Evolutionary conservation across 2,329 filamentous ascomycete species (phyloP).

Genomic region (Fusarium musae): DNA sequence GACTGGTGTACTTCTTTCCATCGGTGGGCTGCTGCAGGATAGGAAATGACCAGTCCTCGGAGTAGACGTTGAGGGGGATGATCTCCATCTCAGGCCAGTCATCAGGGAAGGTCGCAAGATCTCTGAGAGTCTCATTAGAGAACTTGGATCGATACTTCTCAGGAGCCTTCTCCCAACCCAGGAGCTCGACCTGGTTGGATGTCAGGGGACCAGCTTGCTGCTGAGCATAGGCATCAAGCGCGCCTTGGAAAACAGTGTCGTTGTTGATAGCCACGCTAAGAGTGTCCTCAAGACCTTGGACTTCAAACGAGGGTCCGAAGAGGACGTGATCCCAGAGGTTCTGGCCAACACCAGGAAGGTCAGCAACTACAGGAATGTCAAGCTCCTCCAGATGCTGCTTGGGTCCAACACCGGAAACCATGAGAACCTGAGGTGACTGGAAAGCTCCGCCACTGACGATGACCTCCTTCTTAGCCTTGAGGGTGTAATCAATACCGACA

Average conservation of each 20-base stretch:
- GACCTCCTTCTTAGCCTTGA: slow-evolving; percentile 35
- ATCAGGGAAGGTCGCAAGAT: slow-evolving; percentile 41
- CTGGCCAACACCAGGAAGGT: slow-evolving; percentile 34
- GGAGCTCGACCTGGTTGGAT: slow-evolving; percentile 39
- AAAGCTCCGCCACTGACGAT: slow-evolving; percentile 33
- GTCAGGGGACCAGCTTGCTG: slow-evolving; percentile 36
- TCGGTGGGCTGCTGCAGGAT: slow-evolving; percentile 31
- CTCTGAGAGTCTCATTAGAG: slow-evolving; percentile 23
- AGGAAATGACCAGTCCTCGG: slow-evolving; percentile 32
- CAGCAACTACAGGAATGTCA: slow-evolving; percentile 23
- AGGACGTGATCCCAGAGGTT: slow-evolving; percentile 38
- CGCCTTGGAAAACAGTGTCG: slow-evolving; percentile 23
- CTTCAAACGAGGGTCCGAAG: slow-evolving; percentile 35
- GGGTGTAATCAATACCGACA: slow-evolving; percentile 22
- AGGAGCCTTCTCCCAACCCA: slow-evolving; percentile 44
- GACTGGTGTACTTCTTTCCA: slow-evolving; percentile 39
- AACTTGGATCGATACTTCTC: slow-evolving; percentile 30
- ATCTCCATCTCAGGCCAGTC: slow-evolving; percentile 53
- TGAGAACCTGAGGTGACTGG: slow-evolving; percentile 35
- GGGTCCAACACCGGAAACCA: slow-evolving; percentile 39
- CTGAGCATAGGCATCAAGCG: slow-evolving; percentile 24
- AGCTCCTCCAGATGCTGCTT: slow-evolving; percentile 8
- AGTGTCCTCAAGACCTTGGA: slow-evolving; percentile 36
- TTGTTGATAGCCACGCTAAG: slow-evolving; percentile 37
- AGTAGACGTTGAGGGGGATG: slow-evolving; percentile 37